Conservation (phyloP, 2,329 filamentous ascomycete genomes). For the Remersonia thermophila region DNA sequence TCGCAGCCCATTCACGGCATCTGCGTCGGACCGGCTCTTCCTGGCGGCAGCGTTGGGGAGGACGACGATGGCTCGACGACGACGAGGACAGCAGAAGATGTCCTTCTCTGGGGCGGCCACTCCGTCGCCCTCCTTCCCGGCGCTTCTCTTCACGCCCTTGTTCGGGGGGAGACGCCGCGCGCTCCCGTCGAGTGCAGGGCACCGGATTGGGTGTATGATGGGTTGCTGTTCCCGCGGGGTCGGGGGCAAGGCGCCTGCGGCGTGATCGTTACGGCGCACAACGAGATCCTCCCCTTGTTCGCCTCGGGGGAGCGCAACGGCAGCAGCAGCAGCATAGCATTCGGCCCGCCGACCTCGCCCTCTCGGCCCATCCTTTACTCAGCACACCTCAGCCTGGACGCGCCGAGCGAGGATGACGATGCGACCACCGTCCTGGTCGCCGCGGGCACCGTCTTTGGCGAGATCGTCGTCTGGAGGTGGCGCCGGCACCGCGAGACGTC, state of each 20-base stretch:
- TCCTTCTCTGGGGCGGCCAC: constrained; percentile 61
- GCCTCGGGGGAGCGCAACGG: no score
- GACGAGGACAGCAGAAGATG: constrained; percentile 7
- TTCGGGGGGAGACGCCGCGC: constrained; percentile 14
- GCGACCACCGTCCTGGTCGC: constrained; percentile 57
- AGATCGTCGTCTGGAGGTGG: constrained; percentile 82
- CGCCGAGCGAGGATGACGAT: constrained; percentile 14
- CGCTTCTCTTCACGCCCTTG: constrained; percentile 24
- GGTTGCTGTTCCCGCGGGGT: constrained; percentile 35
- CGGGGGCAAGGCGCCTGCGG: constrained; percentile 20
- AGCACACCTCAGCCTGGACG: constrained; percentile 57
- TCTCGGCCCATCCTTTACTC: constrained; percentile 82
- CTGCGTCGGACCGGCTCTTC: constrained; percentile 24
- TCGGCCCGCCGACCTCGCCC: constrained; percentile 45
- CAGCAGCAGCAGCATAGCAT: constrained; percentile 20
- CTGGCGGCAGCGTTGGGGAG: background rate
- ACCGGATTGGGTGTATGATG: constrained; percentile 70
- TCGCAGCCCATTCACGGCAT: constrained; percentile 68
- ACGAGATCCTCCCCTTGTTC: constrained; percentile 57
- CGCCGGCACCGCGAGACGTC: constrained; percentile 5
- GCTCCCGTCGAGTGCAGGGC: constrained; percentile 31
- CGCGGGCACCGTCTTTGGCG: constrained; percentile 86
- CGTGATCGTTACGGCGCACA: constrained; percentile 73
- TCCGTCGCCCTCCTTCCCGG: constrained; percentile 35
- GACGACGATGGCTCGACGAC: no score